Evolutionary conservation across 345 rosid species (phyloP).

Genomic region (Aquilaria yunnanensis): DNA sequence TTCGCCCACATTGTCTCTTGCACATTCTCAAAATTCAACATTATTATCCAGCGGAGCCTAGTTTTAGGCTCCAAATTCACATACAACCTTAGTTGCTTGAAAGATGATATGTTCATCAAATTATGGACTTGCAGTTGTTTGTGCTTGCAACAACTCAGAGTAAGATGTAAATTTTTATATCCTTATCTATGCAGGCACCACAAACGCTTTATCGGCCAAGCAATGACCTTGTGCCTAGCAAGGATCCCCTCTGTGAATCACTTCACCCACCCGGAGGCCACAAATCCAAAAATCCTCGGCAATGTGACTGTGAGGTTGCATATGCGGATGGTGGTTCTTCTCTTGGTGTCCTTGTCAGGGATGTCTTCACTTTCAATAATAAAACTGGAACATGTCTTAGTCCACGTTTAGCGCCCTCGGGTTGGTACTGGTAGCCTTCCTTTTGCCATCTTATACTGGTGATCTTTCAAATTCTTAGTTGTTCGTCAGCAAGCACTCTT

Average conservation of each 20-base stretch:
- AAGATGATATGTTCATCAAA: background rate
- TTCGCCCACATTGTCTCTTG: too few species aligned
- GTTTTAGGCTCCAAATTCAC: too few species aligned
- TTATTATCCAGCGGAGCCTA: too few species aligned
- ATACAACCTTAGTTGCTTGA: background rate
- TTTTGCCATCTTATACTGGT: background rate
- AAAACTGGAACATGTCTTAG: constrained; percentile 43
- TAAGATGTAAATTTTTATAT: background rate
- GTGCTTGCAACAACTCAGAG: too few species aligned
- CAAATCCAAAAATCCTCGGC: constrained; percentile 50
- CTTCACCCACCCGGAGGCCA: constrained; percentile 47
- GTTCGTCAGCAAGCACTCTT: too few species aligned
- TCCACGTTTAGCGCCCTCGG: constrained; percentile 70
- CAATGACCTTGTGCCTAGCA: constrained; percentile 54
- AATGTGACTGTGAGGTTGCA: constrained; percentile 87
- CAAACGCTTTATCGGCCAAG: constrained; percentile 79
- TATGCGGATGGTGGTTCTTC: constrained; percentile 96
- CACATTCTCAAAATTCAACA: too few species aligned
- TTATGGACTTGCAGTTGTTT: too few species aligned
- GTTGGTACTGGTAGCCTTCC: constrained; percentile 25
- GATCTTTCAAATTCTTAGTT: too few species aligned
- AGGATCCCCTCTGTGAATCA: constrained; percentile 75
- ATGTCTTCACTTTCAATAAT: constrained; percentile 56
- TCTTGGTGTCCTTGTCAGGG: constrained; percentile 81
- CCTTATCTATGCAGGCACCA: constrained; percentile 54